Base-by-base conservation (phyloP, 495 filamentous ascomycete genomes). In the Penicillium antarcticum region DNA sequence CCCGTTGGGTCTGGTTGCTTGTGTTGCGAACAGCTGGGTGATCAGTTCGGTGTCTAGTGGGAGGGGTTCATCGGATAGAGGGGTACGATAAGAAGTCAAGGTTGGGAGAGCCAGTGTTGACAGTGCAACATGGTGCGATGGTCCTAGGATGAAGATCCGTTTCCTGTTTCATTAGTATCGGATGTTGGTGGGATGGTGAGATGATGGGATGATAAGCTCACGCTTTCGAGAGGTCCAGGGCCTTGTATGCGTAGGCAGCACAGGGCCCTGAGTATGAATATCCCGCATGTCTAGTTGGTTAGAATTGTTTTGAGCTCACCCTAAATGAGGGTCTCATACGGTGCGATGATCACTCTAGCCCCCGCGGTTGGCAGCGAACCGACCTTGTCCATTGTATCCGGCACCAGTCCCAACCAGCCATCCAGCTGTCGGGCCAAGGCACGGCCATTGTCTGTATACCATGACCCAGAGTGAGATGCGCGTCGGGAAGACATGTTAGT, bases 241-340 rank as follows among this genome's bases (percentile, higher is more conserved):
- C 79, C 66, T 89, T 92, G 73, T 99, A 99, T 38, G 94, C 94
- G 82, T 90, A 96, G 41, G 91, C 94, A 43, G 95, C 92, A 55
- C 90, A 90, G 23, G 91, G 84, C 26, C 94, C 94, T 13, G 92
- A 97, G 72, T 97, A 99, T 3, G 88, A 79, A 76, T 96, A 99
- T 24, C 94, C 95, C 47, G 95, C 94, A 68, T 99, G 94, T 52
- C 94, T 97, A 53, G 18, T 38, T 29, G 42, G 42, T 66, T 42
- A 67, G 61, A 42, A 47, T 53, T 34, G 9, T 0, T 24, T 2
- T 21, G 14, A 18, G 5, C 12, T 16, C 12, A 5, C 23, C n/a
- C 19, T 43, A 18, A 6, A 40, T 35, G 18, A 34, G 18, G 29
- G 36, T 13, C 3, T 42, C 47, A 75, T 84, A 97, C 95, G 94